These are phyloP conservation scores for Starmerella apis DNA, from an alignment of 805 yeast species.

Conservation along the genomic window DNA sequence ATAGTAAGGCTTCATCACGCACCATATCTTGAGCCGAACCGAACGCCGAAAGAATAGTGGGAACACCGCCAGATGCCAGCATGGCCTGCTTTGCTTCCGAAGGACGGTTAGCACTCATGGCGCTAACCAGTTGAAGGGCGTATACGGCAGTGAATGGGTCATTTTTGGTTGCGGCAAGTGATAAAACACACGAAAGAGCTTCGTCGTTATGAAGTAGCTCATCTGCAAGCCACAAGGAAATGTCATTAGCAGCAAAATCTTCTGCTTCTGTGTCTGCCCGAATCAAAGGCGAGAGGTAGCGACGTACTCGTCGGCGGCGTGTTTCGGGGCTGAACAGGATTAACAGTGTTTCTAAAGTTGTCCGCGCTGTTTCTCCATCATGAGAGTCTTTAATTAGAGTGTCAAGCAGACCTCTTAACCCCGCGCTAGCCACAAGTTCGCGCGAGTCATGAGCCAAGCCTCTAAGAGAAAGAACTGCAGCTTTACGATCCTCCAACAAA, in stretches of 20 bases:
- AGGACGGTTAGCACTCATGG: conserved; percentile 69
- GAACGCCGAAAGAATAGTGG: conserved; percentile 54
- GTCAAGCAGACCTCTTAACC: conserved; percentile 59
- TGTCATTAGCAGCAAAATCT: conserved; percentile 52
- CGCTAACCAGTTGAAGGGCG: conserved; percentile 73
- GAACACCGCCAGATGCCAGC: conserved; percentile 67
- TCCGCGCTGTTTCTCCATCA: conserved; percentile 65
- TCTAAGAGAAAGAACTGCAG: conserved; percentile 82
- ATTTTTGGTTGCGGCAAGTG: conserved; percentile 37
- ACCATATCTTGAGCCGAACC: conserved; percentile 71
- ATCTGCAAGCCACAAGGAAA: conserved; percentile 91
- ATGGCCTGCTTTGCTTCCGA: conserved; percentile 62
- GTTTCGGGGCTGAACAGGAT: conserved; percentile 60
- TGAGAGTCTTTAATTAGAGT: conserved; percentile 55
- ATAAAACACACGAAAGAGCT: conserved; percentile 40
- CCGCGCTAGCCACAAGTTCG: conserved; percentile 82
- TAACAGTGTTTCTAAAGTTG: conserved; percentile 73
- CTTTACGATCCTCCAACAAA: conserved; percentile 70
- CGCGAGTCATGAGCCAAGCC: conserved; percentile 81
- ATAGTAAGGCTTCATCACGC: conserved; percentile 68
- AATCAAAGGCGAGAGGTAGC: conserved; percentile 28
- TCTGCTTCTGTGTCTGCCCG: conserved; percentile 46
- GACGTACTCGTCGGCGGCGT: conserved; percentile 21
- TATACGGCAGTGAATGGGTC: conserved; percentile 76
- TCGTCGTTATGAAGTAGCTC: conserved; percentile 60